Base-by-base conservation (phyloP, 2,329 filamentous ascomycete genomes). In the Apiospora rasikravindrae region DNA sequence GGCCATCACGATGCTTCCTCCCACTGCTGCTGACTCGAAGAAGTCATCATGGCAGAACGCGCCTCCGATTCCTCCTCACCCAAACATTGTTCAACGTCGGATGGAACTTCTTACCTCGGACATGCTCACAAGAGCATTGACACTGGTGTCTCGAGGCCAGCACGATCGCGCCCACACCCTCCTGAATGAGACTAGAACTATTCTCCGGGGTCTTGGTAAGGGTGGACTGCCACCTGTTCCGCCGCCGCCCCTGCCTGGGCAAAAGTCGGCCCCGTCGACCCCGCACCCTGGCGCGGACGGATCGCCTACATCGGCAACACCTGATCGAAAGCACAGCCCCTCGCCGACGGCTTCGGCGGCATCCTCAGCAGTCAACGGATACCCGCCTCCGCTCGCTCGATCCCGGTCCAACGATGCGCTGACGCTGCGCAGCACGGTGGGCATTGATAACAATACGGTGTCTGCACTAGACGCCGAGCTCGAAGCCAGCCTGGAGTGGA, bases 91-190 rank as follows among this genome's bases (percentile, higher is more conserved):
- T 8, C 96, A 99, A 83, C 90, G 96, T 53, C 93, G 96, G 66
- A 99, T 99, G 96, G 96, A 99, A 83, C 87, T 99, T 42, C 88
- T 99, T 70, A 98, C 96, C 2, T 98, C 96, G 1, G 96, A 99
- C 81, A 99, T 99, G 96, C 89, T 99, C 74, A 97, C 94, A 10
- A 89, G 96, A 72, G 95, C 96, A 19, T 85, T 99, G 73, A 98
- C 95, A 0, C 88, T 99, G 26, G 95, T 98, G 26, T 94, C 94
- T 73, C 91, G 95, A 49, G 94, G 94, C 45, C 96, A 98, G 83
- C 94, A 98, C 80, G 96, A 99, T 78, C 93, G 95, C 47, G 96
- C 95, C 0, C 93, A 97, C 77, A 97, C 97, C 71, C 89, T 99
- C 4, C 88, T 99, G 49, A 94, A 93, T 75, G 96, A 99, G 85